Percentiles rank a stretch among this genome's conserved stretches.
Conservation (phyloP, 495 filamentous ascomycete species). For the Aspergillus wentii region DNA sequence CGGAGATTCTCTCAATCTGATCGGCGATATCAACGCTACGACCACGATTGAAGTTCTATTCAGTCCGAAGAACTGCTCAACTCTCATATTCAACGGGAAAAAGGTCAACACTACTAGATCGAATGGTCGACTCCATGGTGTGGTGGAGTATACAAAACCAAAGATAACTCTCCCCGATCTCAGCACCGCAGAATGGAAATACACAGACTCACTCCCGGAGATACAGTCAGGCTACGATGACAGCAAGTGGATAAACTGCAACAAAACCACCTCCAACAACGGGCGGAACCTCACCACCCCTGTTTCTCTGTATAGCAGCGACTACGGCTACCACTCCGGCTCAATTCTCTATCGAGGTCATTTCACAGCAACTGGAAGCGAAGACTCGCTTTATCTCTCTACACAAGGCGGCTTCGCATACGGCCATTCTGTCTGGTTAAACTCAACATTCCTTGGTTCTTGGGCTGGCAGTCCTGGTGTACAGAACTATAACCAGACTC, state of each 20-base stretch:
- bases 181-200: slow-evolving; percentile 53
- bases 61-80: slow-evolving; percentile 23
- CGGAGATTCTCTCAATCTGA: slow-evolving; percentile 42
- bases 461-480: slow-evolving; percentile 44
- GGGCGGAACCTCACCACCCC: slow-evolving; percentile 48
- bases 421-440: slow-evolving; percentile 49
- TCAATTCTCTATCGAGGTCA: slow-evolving; percentile 61
- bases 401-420: slow-evolving; percentile 57
- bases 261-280: slow-evolving; percentile 53
- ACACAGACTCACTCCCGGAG: slow-evolving; percentile 62
- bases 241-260: slow-evolving; percentile 45
- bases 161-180: slow-evolving; percentile 47
- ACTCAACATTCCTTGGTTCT: slow-evolving; percentile 45
- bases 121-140: slow-evolving; percentile 34
- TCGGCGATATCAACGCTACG: slow-evolving; percentile 62
- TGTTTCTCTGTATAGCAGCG: slow-evolving; percentile 54
- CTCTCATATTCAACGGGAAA: slow-evolving; percentile 45
- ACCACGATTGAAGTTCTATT: slow-evolving; percentile 56
- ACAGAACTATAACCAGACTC: slow-evolving; percentile 31
- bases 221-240: slow-evolving; percentile 56
- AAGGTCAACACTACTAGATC: slow-evolving; percentile 20
- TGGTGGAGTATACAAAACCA: slow-evolving; percentile 38
- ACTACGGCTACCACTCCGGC: slow-evolving; percentile 68
- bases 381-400: slow-evolving; percentile 43
- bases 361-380: slow-evolving; percentile 57